Evolutionary conservation across 345 rosid genomes (phyloP).

Genomic region (Salix udensis): DNA sequence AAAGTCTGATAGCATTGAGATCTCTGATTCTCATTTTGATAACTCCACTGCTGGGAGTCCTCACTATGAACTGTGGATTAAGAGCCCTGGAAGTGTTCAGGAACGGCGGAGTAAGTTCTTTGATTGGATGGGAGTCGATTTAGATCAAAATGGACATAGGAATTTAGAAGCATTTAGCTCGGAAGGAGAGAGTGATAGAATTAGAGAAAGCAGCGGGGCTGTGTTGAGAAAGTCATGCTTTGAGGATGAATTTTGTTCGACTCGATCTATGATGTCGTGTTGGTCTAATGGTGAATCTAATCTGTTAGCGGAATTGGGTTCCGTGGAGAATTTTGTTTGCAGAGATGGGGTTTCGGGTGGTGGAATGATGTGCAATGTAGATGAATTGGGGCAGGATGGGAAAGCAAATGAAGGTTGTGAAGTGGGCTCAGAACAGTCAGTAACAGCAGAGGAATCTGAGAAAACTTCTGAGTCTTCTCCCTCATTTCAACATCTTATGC

Average conservation of each 20-base stretch:
- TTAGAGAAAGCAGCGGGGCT: constrained; percentile 32
- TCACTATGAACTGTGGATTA: constrained; percentile 47
- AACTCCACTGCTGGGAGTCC: constrained; percentile 15
- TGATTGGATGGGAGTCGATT: constrained; percentile 33
- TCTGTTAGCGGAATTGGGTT: constrained; percentile 12
- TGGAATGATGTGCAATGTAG: constrained; percentile 30
- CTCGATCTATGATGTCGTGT: constrained; percentile 28
- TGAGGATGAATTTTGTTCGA: constrained; percentile 20
- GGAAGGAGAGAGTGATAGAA: constrained; percentile 25
- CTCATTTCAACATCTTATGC: constrained; percentile 17
- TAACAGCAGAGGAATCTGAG: constrained; percentile 46
- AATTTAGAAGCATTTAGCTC: constrained; percentile 10
- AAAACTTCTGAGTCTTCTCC: constrained; percentile 25
- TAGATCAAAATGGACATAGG: constrained; percentile 18
- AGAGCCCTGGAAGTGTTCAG: constrained; percentile 44
- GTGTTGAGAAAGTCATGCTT: constrained; percentile 36
- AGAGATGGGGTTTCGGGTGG: constrained; percentile 35
- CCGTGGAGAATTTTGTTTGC: constrained; percentile 13
- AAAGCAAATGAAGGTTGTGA: constrained; percentile 26
- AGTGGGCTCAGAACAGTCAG: constrained; percentile 35
- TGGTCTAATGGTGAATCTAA: constrained; percentile 22
- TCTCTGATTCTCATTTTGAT: constrained; percentile 17
- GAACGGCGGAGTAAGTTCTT: constrained; percentile 45
- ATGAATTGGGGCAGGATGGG: constrained; percentile 29
- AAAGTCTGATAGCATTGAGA: constrained; percentile 30